A percentile compares a stretch with the other conserved stretches of the same genome.
These are phyloP conservation scores for Umbelopsis sp. DNA, from an alignment of 192 early-diverging fungal species.

Conservation along the genomic window DNA sequence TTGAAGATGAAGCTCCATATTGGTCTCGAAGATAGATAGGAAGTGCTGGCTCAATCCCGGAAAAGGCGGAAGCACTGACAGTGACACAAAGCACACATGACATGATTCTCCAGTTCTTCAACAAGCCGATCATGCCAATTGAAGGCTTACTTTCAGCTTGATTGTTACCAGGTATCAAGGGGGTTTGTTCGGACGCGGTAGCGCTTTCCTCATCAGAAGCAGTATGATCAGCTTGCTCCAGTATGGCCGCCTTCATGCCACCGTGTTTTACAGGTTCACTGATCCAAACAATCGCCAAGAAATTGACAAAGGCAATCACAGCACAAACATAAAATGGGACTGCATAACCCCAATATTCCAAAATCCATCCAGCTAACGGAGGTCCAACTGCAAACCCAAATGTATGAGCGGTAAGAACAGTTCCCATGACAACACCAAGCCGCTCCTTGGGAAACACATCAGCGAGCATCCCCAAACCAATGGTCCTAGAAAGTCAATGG, in stretches of 20 bases:
- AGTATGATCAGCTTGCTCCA: background rate
- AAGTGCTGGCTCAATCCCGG: slow-evolving; percentile 61
- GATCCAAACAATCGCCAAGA: slow-evolving; percentile 63
- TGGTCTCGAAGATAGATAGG: slow-evolving; percentile 51
- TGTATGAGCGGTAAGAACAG: slow-evolving; percentile 66
- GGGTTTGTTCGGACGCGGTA: slow-evolving; percentile 2
- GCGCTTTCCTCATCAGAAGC: slow-evolving; percentile 12
- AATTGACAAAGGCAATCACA: slow-evolving; percentile 59
- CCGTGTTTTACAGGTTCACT: slow-evolving; percentile 56
- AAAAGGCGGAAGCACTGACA: slow-evolving; percentile 53
- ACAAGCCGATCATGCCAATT: slow-evolving; percentile 46
- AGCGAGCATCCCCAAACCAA: slow-evolving; percentile 72
- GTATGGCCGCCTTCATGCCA: slow-evolving; percentile 4
- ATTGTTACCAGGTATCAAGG: background rate
- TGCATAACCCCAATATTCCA: slow-evolving; percentile 63
- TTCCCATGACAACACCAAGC: slow-evolving; percentile 73
- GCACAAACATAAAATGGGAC: slow-evolving; percentile 74
- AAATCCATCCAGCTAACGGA: slow-evolving; percentile 66
- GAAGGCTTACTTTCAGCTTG: slow-evolving; percentile 6
- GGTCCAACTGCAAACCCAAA: slow-evolving; percentile 74
- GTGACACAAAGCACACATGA: slow-evolving; percentile 48
- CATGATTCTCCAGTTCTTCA: slow-evolving; percentile 49
- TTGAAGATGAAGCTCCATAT: slow-evolving; percentile 41
- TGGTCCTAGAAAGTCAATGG: slow-evolving; percentile 46
- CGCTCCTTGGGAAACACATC: slow-evolving; percentile 68